phyloP scores from a whole-genome alignment of 148 eudicot genomes.

The Rhododendron henanense region DNA sequence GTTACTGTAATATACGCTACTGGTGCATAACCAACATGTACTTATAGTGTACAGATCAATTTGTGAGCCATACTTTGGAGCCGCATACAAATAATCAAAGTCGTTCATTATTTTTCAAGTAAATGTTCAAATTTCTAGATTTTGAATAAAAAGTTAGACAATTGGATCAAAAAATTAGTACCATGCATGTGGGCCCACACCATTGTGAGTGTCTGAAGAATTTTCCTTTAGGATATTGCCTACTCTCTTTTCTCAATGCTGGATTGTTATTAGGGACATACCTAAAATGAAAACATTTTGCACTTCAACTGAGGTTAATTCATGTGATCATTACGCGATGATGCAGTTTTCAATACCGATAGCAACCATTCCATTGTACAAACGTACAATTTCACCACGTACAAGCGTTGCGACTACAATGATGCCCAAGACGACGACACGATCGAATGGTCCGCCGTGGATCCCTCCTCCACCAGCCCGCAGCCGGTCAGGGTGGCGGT shows the following conservation, averaged over 20 bases:
- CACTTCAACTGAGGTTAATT: not conserved
- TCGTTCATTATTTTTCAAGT: too few relatives aligned
- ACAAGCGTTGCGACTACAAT: conserved; percentile 51
- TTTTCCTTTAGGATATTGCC: too few relatives aligned
- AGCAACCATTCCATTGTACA: conserved; percentile 74
- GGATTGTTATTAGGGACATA: not conserved
- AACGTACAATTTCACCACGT: conserved; percentile 59
- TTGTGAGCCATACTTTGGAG: too few relatives aligned
- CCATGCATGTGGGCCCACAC: too few relatives aligned
- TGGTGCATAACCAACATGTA: too few relatives aligned
- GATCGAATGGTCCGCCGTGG: conserved; percentile 43
- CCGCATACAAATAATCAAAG: too few relatives aligned
- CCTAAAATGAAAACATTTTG: not conserved
- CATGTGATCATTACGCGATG: not conserved
- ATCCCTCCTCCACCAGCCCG: conserved; percentile 57
- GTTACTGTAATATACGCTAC: too few relatives aligned
- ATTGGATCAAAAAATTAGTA: too few relatives aligned
- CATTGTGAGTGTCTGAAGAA: too few relatives aligned
- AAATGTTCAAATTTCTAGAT: too few relatives aligned
- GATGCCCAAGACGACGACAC: conserved; percentile 40
- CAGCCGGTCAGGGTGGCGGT: conserved; percentile 43
- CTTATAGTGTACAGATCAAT: too few relatives aligned
- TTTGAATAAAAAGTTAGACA: too few relatives aligned
- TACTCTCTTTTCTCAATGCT: not conserved
- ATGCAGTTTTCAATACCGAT: conserved; percentile 83